Evolutionary conservation across 1,139 yeast genomes (phyloP), one percentile per base, ranked within the genome.

Genomic region (Kurtzmaniella quercitrusa): DNA sequence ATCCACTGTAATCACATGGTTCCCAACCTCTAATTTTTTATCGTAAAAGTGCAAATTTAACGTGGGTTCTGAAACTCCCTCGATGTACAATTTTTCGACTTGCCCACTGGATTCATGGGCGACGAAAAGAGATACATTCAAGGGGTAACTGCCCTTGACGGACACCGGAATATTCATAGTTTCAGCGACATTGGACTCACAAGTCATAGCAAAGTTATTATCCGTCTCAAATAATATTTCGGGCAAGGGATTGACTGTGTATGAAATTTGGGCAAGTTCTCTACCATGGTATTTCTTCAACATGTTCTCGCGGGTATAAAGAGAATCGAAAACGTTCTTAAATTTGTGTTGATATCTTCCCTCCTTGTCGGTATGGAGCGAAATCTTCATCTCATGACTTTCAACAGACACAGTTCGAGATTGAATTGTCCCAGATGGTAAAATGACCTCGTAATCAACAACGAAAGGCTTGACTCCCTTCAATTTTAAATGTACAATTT

Each of bases 381-480:
- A 60, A 17, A 73, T 54, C 7, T 46, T 51, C 7, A 65, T 45
- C 17, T 57, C 52, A 36, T 59, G 42, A 16, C 57, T 56, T 7
- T 66, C 66, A 15, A 66, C 55, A 3, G 62, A 56, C 63, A 72
- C 62, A 3, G 68, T 53, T 40, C 70, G 57, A 2, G 56, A 33
- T 41, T 71, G 80, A 2, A 58, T 41, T 29, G 57, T 58, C 0
- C 87, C 89, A 53, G 64, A 68, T 3, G 96, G 94, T 39, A 77
- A 69, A 31, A 66, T 67, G 23, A 88, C 68, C 34, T 81, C 81
- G 57, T 90, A 91, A 43, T 80, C 81, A 34, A 91, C 68, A 9
- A 78, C 65, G 53, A 89, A 90, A 25, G 98, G 97, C 0, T 85
- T 73, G 3, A 77, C 66, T 1, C 96, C 96, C 39, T 65, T 55